These are phyloP conservation scores for Coix lacrymajobi DNA, from an alignment of 176 grass and related monocot genomes.

Conservation along the genomic window DNA sequence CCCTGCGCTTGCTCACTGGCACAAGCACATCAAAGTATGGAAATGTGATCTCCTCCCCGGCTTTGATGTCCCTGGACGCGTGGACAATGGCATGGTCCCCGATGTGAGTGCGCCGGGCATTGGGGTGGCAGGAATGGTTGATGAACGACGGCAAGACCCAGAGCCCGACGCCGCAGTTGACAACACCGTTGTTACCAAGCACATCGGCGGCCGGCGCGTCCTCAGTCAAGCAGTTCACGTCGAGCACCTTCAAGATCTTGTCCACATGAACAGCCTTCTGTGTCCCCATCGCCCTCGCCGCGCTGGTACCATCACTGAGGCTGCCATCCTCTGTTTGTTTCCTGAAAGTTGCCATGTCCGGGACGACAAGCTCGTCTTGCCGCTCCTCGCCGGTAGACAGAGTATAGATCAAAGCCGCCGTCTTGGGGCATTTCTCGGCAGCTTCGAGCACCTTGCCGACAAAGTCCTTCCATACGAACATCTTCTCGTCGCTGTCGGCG, in stretches of 20 bases:
- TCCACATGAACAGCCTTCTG: constrained; percentile 42
- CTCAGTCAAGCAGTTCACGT: constrained; percentile 79
- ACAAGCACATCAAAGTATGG: constrained; percentile 84
- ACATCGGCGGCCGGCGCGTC: constrained; percentile 47
- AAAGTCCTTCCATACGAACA: constrained; percentile 93
- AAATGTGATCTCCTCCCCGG: constrained; percentile 71
- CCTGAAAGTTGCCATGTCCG: constrained; percentile 53
- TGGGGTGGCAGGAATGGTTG: constrained; percentile 87
- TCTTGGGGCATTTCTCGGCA: constrained; percentile 58
- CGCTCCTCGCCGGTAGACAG: constrained; percentile 58
- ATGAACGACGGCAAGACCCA: constrained; percentile 83
- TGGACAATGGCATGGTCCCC: constrained; percentile 66
- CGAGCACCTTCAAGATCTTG: constrained; percentile 68
- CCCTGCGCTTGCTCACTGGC: constrained; percentile 40
- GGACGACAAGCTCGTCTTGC: constrained; percentile 33
- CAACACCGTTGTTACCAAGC: constrained; percentile 29
- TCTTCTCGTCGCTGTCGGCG: constrained; percentile 45
- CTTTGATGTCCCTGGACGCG: constrained; percentile 81
- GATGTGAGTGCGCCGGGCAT: constrained; percentile 59
- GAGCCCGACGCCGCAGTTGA: constrained; percentile 63
- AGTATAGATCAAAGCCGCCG: constrained; percentile 41
- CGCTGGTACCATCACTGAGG: background rate
- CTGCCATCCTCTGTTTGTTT: background rate
- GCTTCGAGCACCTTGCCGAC: constrained; percentile 67
- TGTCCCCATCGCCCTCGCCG: background rate